phyloP scores from a whole-genome alignment of 2,329 filamentous ascomycete species.

The Penicillium thymicola region DNA sequence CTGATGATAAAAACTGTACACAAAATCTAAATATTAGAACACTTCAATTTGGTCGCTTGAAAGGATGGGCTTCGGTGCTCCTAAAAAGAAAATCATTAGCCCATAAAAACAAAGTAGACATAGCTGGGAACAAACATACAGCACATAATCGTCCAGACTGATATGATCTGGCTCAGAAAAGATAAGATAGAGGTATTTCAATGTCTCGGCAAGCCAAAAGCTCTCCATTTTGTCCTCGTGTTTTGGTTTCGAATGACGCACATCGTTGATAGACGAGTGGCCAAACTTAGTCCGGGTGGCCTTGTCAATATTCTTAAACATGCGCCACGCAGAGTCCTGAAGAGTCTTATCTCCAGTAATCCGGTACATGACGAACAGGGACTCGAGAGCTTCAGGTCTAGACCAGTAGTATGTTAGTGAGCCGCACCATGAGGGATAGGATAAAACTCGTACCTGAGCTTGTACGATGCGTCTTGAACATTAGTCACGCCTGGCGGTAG shows the following conservation, averaged over 20 bases:
- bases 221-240: slow-evolving; percentile 44
- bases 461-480: slow-evolving; percentile 29
- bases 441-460: slow-evolving; percentile 26
- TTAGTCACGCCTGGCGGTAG: slow-evolving; percentile 30
- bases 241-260: slow-evolving; percentile 30
- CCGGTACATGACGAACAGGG: slow-evolving; percentile 59
- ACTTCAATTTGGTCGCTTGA: slow-evolving; percentile 24
- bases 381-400: slow-evolving; percentile 58
- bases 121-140: slow-evolving; percentile 27
- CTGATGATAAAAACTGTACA: background rate
- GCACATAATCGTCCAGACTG: slow-evolving; percentile 45
- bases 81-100: slow-evolving; percentile 17
- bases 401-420: background rate
- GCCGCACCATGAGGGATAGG: background rate
- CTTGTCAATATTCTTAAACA: slow-evolving; percentile 49
- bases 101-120: background rate
- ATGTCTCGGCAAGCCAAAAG: slow-evolving; percentile 46
- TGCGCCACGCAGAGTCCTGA: slow-evolving; percentile 48
- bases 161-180: slow-evolving; percentile 42
- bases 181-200: slow-evolving; percentile 47
- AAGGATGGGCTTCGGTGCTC: slow-evolving; percentile 44
- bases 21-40: background rate
- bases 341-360: slow-evolving; percentile 54
- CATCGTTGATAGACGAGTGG: slow-evolving; percentile 44
- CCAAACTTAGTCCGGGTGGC: slow-evolving; percentile 44